phyloP scores from a whole-genome alignment of 176 grass and related monocot genomes.

The Dendrocalamus sinicus region DNA sequence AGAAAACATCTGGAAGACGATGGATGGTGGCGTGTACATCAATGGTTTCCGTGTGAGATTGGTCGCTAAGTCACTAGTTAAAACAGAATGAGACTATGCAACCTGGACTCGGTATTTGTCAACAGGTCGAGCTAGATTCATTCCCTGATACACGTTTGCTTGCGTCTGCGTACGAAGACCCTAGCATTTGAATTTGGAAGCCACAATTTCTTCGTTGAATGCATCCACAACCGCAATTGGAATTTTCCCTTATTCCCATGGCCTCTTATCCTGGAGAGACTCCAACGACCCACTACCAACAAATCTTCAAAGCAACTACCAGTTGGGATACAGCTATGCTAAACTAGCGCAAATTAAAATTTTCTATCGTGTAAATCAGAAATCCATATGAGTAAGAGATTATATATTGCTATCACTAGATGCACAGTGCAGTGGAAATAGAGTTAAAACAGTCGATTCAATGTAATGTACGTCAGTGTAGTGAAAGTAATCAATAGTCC shows the following conservation, averaged over 20 bases:
- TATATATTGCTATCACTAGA: too few relatives aligned
- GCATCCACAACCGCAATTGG: neutral
- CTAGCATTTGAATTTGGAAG: neutral
- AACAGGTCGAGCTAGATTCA: neutral
- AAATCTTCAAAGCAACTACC: constrained; percentile 2
- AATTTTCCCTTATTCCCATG: neutral
- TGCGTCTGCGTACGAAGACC: neutral
- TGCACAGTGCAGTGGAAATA: too few relatives aligned
- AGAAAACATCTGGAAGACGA: too few relatives aligned
- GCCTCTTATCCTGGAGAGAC: neutral
- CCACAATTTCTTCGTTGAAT: neutral
- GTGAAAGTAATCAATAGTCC: too few relatives aligned
- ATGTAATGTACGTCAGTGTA: too few relatives aligned
- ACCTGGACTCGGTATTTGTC: constrained; percentile 22
- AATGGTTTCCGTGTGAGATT: constrained; percentile 3
- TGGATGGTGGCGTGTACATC: too few relatives aligned
- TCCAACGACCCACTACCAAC: neutral
- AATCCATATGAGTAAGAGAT: too few relatives aligned
- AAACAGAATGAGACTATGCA: neutral
- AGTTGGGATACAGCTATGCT: too few relatives aligned
- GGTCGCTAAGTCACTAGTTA: neutral
- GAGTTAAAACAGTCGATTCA: too few relatives aligned
- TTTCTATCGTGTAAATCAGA: too few relatives aligned
- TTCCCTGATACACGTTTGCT: neutral
- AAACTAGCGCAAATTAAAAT: too few relatives aligned